Conservation (phyloP, 1,284 basidiomycete genomes). For the Leccinum huronense region DNA sequence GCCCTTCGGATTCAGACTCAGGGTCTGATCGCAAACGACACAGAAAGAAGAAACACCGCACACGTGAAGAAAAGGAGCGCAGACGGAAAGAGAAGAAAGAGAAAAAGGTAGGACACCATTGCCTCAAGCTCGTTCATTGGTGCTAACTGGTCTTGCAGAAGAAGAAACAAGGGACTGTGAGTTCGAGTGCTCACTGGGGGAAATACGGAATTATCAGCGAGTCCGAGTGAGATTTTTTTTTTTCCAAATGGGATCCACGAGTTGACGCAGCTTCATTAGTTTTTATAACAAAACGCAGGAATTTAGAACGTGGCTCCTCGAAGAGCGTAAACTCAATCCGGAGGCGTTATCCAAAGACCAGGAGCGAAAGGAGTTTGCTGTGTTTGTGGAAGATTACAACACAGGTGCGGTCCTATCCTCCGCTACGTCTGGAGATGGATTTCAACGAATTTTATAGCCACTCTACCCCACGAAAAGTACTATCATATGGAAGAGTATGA, state of each 20-base stretch:
- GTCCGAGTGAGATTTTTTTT: slow-evolving; percentile 57
- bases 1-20: slow-evolving; percentile 36
- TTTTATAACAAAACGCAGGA: slow-evolving; percentile 79
- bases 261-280: slow-evolving; percentile 40
- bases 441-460: slow-evolving; percentile 48
- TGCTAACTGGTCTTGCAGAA: slow-evolving; percentile 41
- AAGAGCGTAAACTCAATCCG: slow-evolving; percentile 85
- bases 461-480: slow-evolving; percentile 88
- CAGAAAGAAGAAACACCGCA: slow-evolving; percentile 48
- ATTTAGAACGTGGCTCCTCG: slow-evolving; percentile 87
- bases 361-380: slow-evolving; percentile 78
- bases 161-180: slow-evolving; percentile 54
- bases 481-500: slow-evolving; percentile 84
- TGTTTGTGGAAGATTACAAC: slow-evolving; percentile 84
- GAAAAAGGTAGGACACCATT: slow-evolving; percentile 49
- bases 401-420: slow-evolving; percentile 54
- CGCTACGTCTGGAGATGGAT: not conserved
- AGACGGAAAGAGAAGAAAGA: slow-evolving; percentile 67
- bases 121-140: slow-evolving; percentile 1
- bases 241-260: not conserved
- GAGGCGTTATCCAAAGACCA: slow-evolving; percentile 83
- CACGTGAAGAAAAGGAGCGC: slow-evolving; percentile 54
- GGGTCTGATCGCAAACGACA: slow-evolving; percentile 41
- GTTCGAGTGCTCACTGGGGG: slow-evolving; percentile 69
- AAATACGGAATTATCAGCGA: slow-evolving; percentile 85